Conservation (phyloP, 805 yeast species). For the Candida dajiaensis region DNA sequence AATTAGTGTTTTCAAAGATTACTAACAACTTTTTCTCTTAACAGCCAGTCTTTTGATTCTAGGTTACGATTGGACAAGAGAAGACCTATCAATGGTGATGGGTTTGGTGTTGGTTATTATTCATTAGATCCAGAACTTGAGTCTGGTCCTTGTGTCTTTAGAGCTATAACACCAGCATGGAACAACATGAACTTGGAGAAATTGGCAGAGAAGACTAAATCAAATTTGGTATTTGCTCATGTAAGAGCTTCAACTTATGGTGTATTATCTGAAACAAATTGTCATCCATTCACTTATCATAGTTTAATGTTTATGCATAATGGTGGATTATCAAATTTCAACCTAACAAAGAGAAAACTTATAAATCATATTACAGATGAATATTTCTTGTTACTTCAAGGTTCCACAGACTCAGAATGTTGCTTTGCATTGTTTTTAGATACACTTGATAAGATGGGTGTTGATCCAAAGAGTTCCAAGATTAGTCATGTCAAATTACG, state of each 20-base stretch:
- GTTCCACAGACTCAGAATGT: slow-evolving; percentile 94
- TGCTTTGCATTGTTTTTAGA: slow-evolving; percentile 86
- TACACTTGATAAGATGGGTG: slow-evolving; percentile 67
- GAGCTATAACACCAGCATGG: slow-evolving; percentile 98
- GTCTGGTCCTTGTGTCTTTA: slow-evolving; percentile 83
- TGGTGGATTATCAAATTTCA: slow-evolving; percentile 79
- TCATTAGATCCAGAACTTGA: slow-evolving; percentile 49
- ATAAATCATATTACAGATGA: slow-evolving; percentile 72
- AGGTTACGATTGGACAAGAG: slow-evolving; percentile 79
- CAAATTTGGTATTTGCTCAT: slow-evolving; percentile 85
- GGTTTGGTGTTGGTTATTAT: slow-evolving; percentile 96
- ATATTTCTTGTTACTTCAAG: slow-evolving; percentile 77
- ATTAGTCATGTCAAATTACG: slow-evolving; percentile 56
- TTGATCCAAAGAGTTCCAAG: slow-evolving; percentile 50
- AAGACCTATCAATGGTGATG: slow-evolving; percentile 96
- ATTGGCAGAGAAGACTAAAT: slow-evolving; percentile 81
- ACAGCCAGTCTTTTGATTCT: slow-evolving; percentile 80
- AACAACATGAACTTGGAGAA: slow-evolving; percentile 86
- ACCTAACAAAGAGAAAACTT: slow-evolving; percentile 64
- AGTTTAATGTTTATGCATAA: slow-evolving; percentile 95
- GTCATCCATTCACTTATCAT: slow-evolving; percentile 92
- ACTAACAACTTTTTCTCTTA: neutral
- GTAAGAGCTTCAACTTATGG: slow-evolving; percentile 97
- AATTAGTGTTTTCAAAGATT: neutral
- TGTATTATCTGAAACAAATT: slow-evolving; percentile 87